These are phyloP conservation scores for Vararia minispora DNA, from an alignment of 768 basidiomycete species.

Conservation along the genomic window DNA sequence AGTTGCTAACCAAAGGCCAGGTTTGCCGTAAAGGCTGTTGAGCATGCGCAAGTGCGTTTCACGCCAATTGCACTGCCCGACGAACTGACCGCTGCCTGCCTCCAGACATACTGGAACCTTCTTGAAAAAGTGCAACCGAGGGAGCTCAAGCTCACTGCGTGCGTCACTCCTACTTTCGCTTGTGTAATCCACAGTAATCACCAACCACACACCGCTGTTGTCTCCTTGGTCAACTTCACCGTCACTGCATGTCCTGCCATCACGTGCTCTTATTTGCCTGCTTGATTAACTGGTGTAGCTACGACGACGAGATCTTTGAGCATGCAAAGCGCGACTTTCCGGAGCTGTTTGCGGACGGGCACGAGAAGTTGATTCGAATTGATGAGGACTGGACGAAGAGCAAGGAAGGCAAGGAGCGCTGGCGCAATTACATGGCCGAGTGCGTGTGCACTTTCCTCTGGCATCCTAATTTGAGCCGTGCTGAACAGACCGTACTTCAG, in stretches of 20 bases:
- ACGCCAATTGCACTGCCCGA: too few relatives aligned
- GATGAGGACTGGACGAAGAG: constrained; percentile 95
- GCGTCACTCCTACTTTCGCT: constrained; percentile 14
- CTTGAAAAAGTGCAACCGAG: constrained; percentile 70
- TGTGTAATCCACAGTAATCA: constrained; percentile 5
- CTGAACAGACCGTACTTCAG: constrained; percentile 25
- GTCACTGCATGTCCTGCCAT: too few relatives aligned
- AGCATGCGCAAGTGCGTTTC: constrained; percentile 81
- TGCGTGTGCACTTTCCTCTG: constrained; percentile 23
- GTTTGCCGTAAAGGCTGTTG: constrained; percentile 91
- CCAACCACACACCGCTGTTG: too few relatives aligned
- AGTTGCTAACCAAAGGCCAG: constrained; percentile 24
- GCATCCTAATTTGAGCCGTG: background rate
- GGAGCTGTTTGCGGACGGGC: constrained; percentile 37
- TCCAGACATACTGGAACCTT: constrained; percentile 90
- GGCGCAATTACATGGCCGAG: constrained; percentile 81
- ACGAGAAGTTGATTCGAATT: constrained; percentile 38
- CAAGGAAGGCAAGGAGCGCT: constrained; percentile 72
- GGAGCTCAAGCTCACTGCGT: constrained; percentile 79
- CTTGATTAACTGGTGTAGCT: too few relatives aligned
- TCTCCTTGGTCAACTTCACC: too few relatives aligned
- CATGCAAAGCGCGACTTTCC: constrained; percentile 74
- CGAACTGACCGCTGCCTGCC: background rate
- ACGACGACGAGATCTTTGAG: constrained; percentile 87
- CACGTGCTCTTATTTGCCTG: too few relatives aligned